Evolutionary conservation across 1,284 basidiomycete species (phyloP).

Genomic region (Tilletia walkeri): DNA sequence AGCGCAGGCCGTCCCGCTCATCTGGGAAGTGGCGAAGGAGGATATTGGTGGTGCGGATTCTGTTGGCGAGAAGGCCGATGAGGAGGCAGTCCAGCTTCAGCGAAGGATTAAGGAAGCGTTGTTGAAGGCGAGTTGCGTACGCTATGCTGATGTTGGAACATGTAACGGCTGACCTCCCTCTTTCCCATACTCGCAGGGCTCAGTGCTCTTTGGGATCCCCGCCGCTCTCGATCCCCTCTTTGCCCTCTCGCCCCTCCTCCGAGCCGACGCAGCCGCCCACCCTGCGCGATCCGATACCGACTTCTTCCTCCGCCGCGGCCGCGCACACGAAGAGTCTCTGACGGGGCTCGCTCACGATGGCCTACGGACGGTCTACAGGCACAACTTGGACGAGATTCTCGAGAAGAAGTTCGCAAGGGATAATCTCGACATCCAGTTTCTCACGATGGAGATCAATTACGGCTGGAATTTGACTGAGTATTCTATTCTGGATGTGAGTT

Average conservation of each 20-base stretch:
- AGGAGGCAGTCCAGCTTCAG: not conserved
- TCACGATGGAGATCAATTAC: slow-evolving; percentile 35
- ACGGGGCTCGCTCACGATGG: not conserved
- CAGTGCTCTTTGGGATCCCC: slow-evolving; percentile 7
- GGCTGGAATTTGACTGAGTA: slow-evolving; percentile 27
- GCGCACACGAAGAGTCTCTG: not conserved
- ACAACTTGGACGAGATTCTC: slow-evolving; percentile 28
- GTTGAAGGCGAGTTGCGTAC: not conserved
- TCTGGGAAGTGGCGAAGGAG: not conserved
- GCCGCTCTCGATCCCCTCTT: slow-evolving; percentile 10
- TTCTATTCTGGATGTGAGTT: slow-evolving; percentile 23
- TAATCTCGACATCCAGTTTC: slow-evolving; percentile 29
- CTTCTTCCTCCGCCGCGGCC: not conserved
- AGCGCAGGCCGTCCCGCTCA: not conserved
- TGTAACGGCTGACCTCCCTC: not conserved
- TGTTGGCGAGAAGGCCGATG: not conserved
- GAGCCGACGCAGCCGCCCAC: not conserved
- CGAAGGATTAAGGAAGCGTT: slow-evolving; percentile 1
- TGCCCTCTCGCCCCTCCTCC: not conserved
- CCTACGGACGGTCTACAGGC: slow-evolving; percentile 23
- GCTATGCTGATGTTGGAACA: not conserved
- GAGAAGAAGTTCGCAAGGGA: slow-evolving; percentile 23
- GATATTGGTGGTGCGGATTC: not conserved
- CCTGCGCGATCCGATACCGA: not conserved
- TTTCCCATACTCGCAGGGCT: not conserved